A percentile compares a stretch with the other conserved stretches of the same genome.
These are phyloP conservation scores for Leccinum angustisporum DNA, from an alignment of 1,284 basidiomycete species.

Conservation along the genomic window DNA sequence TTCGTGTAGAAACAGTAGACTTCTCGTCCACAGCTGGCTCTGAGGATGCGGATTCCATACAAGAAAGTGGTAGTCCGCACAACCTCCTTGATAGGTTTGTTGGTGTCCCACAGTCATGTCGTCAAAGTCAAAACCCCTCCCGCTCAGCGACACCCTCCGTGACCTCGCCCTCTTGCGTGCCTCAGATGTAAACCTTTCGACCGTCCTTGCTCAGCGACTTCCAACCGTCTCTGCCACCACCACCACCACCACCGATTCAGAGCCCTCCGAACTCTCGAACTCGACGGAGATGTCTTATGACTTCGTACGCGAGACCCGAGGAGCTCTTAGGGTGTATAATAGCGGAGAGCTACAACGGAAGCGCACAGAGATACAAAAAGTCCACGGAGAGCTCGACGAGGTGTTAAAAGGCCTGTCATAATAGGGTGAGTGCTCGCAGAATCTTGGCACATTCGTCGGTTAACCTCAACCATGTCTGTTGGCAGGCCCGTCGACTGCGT, in stretches of 20 bases:
- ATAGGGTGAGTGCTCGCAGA: neutral
- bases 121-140: constrained; percentile 50
- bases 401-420: constrained; percentile 29
- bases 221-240: constrained; percentile 6
- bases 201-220: constrained; percentile 35
- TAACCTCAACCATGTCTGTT: neutral
- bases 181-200: constrained; percentile 54
- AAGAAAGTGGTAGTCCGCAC: neutral
- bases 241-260: neutral
- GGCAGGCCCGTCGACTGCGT: no score
- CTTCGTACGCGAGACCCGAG: constrained; percentile 49
- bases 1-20: neutral
- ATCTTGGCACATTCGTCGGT: neutral
- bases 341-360: constrained; percentile 49
- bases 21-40: neutral
- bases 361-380: constrained; percentile 46
- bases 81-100: neutral
- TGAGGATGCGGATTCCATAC: neutral
- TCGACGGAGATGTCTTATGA: constrained; percentile 54
- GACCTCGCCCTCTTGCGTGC: constrained; percentile 71
- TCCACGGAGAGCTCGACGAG: constrained; percentile 44
- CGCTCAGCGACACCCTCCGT: constrained; percentile 60
- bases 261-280: constrained; percentile 31
- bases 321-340: constrained; percentile 54
- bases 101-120: constrained; percentile 26